Conservation (phyloP, 139 green algal genomes). For the Coelastrella sp. region DNA sequence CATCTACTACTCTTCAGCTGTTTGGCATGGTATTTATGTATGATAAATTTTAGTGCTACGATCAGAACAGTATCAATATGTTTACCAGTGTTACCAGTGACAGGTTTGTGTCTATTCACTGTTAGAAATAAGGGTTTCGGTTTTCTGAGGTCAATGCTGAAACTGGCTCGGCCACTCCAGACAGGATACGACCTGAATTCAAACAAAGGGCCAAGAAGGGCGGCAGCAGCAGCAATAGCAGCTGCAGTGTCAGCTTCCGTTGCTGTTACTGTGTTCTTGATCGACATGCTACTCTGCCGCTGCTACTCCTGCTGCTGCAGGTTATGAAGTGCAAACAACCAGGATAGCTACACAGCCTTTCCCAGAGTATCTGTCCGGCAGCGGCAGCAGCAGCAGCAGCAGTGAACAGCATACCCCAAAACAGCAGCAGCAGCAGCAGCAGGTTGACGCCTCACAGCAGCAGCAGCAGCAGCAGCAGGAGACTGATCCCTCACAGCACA, state of each 20-base stretch:
- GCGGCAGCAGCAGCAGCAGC: conserved; percentile 2
- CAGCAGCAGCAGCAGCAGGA: not conserved
- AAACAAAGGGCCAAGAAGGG: too few species aligned
- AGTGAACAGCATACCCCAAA: not conserved
- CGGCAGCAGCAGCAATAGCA: not conserved
- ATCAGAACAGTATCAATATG: too few species aligned
- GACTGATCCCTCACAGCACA: not conserved
- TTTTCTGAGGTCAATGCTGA: too few species aligned
- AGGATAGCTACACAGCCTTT: conserved; percentile 57
- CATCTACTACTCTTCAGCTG: too few species aligned
- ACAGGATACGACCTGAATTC: too few species aligned
- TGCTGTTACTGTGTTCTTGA: not conserved
- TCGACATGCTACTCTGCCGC: not conserved
- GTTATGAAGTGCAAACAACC: conserved; percentile 64
- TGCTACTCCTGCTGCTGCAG: conserved; percentile 35
- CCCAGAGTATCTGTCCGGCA: not conserved
- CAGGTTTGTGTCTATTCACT: too few species aligned
- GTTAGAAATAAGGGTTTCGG: too few species aligned
- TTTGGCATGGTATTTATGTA: too few species aligned
- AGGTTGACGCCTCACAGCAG: not conserved
- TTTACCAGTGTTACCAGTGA: too few species aligned
- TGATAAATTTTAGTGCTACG: too few species aligned
- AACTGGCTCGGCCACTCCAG: too few species aligned
- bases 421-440: not conserved
- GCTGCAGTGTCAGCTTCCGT: not conserved